Evolutionary conservation across 2,329 filamentous ascomycete genomes (phyloP), one percentile per base, ranked within the genome.

Genomic region (Aspergillus jensenii): DNA sequence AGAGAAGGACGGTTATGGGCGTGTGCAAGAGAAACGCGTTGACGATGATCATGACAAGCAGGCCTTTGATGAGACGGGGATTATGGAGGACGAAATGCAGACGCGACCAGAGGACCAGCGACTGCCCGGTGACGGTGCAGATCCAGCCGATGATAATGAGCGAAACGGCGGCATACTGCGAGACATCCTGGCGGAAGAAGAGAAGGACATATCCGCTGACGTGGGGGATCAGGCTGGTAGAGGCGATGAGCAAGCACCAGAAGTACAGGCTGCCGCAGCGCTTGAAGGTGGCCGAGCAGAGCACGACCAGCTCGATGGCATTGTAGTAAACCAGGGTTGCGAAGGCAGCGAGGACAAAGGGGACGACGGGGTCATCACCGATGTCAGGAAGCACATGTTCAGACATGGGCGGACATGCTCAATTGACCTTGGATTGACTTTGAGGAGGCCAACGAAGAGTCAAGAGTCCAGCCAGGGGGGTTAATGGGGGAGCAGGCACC

Each of bases 241-340:
- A 67, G 15, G 75, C 69, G 5, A 74, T 59, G 19, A 79, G 59
- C 41, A 77, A 63, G 55, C 71, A 74, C 72, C 74, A 80, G 64
- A 80, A 80, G 63, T 80, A 80, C 3, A 79, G 66, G 3, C 77
- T 74, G 15, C 62, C 64, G 52, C 73, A 74, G 40, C 65, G 66
- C 33, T 70, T 73, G 64, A 80, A 80, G 3, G 75, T 78, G 44
- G 73, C 66, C 47, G 76, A 75, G 48, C 78, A 68, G 55, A 78
- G 71, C 33, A 79, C 63, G 47, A 74, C 65, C 31, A 80, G 71
- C 59, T 79, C 78, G 25, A 77, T 59, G 35, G 74, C 73, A 56
- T 79, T 79, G 64, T 80, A 80, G 67, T 73, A 73, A 19, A 76
- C 67, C 31, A 80, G 68, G 6, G 69, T 74, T 8, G 75, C 70